phyloP scores from a whole-genome alignment of 805 yeast species.

The Babjeviella inositovora region DNA sequence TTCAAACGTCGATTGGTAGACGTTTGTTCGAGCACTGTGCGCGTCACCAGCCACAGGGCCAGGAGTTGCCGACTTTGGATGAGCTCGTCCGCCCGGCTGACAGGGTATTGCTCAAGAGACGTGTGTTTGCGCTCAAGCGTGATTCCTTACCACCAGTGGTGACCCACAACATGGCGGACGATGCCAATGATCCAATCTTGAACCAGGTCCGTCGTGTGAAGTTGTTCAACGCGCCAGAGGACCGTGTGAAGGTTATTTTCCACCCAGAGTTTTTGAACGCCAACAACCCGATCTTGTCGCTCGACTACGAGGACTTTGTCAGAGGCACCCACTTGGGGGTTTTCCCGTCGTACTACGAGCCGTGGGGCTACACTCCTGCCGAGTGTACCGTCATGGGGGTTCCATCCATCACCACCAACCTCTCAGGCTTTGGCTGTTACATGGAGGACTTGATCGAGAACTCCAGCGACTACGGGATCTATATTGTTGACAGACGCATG shows the following conservation, averaged over 20 bases:
- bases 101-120: slow-evolving; percentile 74
- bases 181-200: slow-evolving; percentile 77
- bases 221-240: slow-evolving; percentile 77
- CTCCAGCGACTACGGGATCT: slow-evolving; percentile 90
- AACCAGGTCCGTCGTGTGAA: slow-evolving; percentile 86
- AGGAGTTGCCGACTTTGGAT: slow-evolving; percentile 65
- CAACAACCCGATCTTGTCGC: slow-evolving; percentile 81
- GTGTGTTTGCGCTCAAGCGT: slow-evolving; percentile 85
- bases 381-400: slow-evolving; percentile 99
- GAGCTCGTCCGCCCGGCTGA: slow-evolving; percentile 79
- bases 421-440: slow-evolving; percentile 95
- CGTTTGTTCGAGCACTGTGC: slow-evolving; percentile 86
- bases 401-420: slow-evolving; percentile 90
- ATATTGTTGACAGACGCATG: slow-evolving; percentile 88
- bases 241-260: slow-evolving; percentile 88
- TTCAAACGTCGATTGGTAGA: slow-evolving; percentile 73
- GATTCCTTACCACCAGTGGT: slow-evolving; percentile 88
- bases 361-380: slow-evolving; percentile 99
- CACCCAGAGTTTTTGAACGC: slow-evolving; percentile 96
- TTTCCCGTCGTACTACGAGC: slow-evolving; percentile 96
- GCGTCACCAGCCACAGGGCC: slow-evolving; percentile 34
- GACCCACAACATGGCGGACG: slow-evolving; percentile 93
- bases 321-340: slow-evolving; percentile 97
- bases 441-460: slow-evolving; percentile 96
- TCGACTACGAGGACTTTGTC: slow-evolving; percentile 95